Conservation (phyloP, 169 alveolate genomes). For the Plasmodium inui region DNA sequence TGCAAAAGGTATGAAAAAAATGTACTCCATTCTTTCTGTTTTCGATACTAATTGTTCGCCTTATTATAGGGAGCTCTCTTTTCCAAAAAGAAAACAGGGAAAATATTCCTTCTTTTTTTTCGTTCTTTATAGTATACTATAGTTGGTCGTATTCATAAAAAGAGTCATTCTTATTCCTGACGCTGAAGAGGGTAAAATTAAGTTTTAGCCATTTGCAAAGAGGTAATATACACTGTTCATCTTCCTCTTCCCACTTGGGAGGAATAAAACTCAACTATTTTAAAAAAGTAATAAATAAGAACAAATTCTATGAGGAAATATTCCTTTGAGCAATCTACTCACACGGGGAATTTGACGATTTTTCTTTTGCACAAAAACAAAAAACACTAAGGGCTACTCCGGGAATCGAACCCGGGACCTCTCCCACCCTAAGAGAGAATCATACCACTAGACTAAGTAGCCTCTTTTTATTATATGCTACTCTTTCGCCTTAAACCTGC, state of each 20-base stretch:
- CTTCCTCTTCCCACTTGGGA: background rate
- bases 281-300: background rate
- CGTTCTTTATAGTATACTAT: background rate
- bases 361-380: background rate
- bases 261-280: background rate
- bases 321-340: background rate
- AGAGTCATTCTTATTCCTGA: background rate
- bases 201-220: background rate
- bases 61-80: background rate
- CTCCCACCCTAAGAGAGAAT: conserved; percentile 99
- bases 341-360: background rate
- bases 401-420: conserved; percentile 99
- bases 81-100: background rate
- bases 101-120: too few relatives aligned
- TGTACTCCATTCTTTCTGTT: background rate
- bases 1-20: background rate
- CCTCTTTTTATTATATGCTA: conserved; percentile 42
- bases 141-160: background rate
- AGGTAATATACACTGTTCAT: background rate
- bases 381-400: conserved; percentile 92
- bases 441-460: conserved; percentile 97
- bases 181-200: background rate
- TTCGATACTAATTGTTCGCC: background rate
- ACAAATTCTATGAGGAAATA: background rate
- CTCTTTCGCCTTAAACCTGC: background rate